A percentile compares a stretch with the other conserved stretches of the same genome.
Conservation (phyloP, 345 rosid species). For the Acer negundo region DNA sequence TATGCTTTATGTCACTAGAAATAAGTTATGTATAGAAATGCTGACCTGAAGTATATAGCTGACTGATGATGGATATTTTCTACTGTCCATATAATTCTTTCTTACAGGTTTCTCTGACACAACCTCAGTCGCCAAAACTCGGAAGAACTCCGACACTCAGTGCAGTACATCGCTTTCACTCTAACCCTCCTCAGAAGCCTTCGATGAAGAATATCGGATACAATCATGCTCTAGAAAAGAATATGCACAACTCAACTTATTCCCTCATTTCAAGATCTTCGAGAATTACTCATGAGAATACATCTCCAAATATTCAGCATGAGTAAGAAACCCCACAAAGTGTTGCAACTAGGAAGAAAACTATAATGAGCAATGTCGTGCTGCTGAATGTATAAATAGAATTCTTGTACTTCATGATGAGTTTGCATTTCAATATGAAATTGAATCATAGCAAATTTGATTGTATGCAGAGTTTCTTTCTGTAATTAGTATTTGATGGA, state of each 20-base stretch:
- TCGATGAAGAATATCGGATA: slow-evolving; percentile 27
- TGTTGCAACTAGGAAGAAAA: neutral
- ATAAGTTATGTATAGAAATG: neutral
- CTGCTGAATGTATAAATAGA: neutral
- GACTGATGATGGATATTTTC: neutral
- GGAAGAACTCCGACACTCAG: slow-evolving; percentile 27
- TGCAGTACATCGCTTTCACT: slow-evolving; percentile 19
- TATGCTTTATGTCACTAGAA: neutral
- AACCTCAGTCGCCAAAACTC: slow-evolving; percentile 25
- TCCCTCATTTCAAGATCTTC: slow-evolving; percentile 26
- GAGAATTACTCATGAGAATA: slow-evolving; percentile 33
- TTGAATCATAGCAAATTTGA: slow-evolving; percentile 14
- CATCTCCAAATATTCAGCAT: slow-evolving; percentile 44
- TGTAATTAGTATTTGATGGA: slow-evolving; percentile 11
- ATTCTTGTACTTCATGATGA: neutral
- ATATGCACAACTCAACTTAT: slow-evolving; percentile 15
- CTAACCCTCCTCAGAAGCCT: slow-evolving; percentile 29
- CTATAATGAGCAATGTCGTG: neutral
- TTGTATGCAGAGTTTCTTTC: slow-evolving; percentile 17
- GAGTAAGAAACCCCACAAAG: neutral
- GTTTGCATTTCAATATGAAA: neutral
- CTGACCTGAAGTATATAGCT: neutral
- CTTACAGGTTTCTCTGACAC: slow-evolving; percentile 34
- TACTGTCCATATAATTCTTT: neutral
- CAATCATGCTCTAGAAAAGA: slow-evolving; percentile 33